Evolutionary conservation across 371 early-diverging fungal genomes (phyloP), one percentile per base, ranked within the genome.

Genomic region (Syncephalis fuscata): DNA sequence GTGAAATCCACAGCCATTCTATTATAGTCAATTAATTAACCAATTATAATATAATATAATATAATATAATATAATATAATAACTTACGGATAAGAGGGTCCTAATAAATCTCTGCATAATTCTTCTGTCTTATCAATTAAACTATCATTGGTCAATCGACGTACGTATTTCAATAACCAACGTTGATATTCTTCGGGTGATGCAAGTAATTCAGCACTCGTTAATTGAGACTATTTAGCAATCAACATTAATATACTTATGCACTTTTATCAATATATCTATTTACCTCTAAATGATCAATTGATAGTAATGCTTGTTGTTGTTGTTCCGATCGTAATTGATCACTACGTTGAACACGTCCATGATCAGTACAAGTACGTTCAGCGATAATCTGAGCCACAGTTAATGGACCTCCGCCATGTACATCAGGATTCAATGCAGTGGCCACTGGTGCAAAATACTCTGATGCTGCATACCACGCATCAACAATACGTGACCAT

Each of bases 401-500:
- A 11, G 22, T 44, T 3, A 24, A 17, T 17, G 21, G 36, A 17
- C 9, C 20, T 8, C 42, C 44, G 8, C 2, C 48, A 46, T 17
- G 25, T 19, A 23, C 27, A 43, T 17, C 7, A 37, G 45, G 24
- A 36, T 32, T 32, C 32, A 32, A 11, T 4, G 44, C 36, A 16
- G 37, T 15, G 20, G 58, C 39, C 15, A 49, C 59, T 2, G 68
- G 48, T 11, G 66, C 65, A 68, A 64, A 72, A 48, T 73, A 73
- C 26, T 75, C 74, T 1, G 78, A 75, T 0, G 64, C 59, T 25
- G 62, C 66, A 44, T 66, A 77, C 64, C 67, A 66, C 0, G 76
- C 68, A 55, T 84, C 82, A 46, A 66, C 70, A 4, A 87, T 67
- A 17, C 80, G 68, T 32, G 80, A 56, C 89, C 89, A 92, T 10